Evolutionary conservation across 768 basidiomycete species (phyloP).

Genomic region (Suillus bovinus): DNA sequence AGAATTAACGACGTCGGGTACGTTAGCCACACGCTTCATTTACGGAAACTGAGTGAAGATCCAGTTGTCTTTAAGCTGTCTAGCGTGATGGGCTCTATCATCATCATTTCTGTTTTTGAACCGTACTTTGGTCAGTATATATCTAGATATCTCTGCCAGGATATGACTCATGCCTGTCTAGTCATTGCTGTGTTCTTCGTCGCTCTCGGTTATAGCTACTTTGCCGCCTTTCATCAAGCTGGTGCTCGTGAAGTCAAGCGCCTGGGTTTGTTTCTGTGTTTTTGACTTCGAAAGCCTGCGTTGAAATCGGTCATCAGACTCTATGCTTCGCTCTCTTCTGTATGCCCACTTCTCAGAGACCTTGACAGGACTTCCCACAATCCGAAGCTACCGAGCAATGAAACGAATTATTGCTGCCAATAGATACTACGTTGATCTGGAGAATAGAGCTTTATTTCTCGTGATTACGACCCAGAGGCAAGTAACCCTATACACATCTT

Average conservation of each 20-base stretch:
- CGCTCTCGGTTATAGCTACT: slow-evolving; percentile 61
- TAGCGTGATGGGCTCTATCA: slow-evolving; percentile 49
- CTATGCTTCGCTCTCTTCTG: slow-evolving; percentile 70
- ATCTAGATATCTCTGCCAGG: background rate
- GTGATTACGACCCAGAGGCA: slow-evolving; percentile 68
- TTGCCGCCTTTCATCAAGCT: slow-evolving; percentile 66
- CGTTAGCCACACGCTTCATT: background rate
- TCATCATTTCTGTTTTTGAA: slow-evolving; percentile 58
- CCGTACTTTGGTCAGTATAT: slow-evolving; percentile 56
- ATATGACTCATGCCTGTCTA: slow-evolving; percentile 18
- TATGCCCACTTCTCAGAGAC: slow-evolving; percentile 82
- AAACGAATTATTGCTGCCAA: slow-evolving; percentile 65
- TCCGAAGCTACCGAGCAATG: slow-evolving; percentile 70
- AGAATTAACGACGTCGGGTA: slow-evolving; percentile 61
- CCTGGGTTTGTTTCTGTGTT: slow-evolving; percentile 28
- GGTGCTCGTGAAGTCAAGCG: slow-evolving; percentile 75
- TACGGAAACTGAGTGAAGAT: slow-evolving; percentile 5
- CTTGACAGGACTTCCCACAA: slow-evolving; percentile 67
- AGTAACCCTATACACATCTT: slow-evolving; percentile 4
- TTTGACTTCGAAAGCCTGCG: background rate
- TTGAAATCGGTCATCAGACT: slow-evolving; percentile 40
- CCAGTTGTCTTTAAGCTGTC: slow-evolving; percentile 52
- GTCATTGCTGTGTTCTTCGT: slow-evolving; percentile 58
- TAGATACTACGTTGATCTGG: slow-evolving; percentile 66
- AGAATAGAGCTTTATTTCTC: slow-evolving; percentile 69